A percentile compares a stretch with the other conserved stretches of the same genome.
These are phyloP conservation scores for Cornus controversa DNA, from an alignment of 148 eudicot species.

Conservation along the genomic window DNA sequence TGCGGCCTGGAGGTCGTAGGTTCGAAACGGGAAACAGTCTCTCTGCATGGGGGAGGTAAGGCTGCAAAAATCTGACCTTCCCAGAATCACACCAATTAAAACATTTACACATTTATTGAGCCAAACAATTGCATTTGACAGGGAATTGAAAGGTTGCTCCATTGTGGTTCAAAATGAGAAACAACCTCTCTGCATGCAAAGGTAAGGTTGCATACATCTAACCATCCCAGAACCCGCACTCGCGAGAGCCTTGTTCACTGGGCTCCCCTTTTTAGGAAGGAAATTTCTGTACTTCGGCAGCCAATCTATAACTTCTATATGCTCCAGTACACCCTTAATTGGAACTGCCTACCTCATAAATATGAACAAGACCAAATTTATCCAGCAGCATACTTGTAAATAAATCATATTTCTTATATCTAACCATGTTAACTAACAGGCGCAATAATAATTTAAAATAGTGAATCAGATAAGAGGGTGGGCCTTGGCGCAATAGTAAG, in stretches of 20 bases:
- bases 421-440: not conserved
- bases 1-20: too few species aligned
- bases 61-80: too few species aligned
- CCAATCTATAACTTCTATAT: not conserved
- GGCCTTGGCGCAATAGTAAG: too few species aligned
- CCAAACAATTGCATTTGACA: not conserved
- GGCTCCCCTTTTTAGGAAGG: not conserved
- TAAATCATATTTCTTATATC: not conserved
- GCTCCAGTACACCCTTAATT: not conserved
- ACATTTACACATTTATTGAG: too few species aligned
- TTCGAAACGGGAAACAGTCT: too few species aligned
- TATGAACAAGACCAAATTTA: not conserved
- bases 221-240: too few species aligned
- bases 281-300: not conserved
- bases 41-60: too few species aligned
- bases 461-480: not conserved
- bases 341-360: not conserved
- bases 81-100: too few species aligned
- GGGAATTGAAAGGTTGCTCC: not conserved
- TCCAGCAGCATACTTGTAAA: not conserved
- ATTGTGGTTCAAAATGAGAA: too few species aligned
- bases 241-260: too few species aligned
- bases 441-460: not conserved
- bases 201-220: too few species aligned
- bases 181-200: too few species aligned